Conservation (phyloP, 75 land plant species). For the Sequoia sempervirens region DNA sequence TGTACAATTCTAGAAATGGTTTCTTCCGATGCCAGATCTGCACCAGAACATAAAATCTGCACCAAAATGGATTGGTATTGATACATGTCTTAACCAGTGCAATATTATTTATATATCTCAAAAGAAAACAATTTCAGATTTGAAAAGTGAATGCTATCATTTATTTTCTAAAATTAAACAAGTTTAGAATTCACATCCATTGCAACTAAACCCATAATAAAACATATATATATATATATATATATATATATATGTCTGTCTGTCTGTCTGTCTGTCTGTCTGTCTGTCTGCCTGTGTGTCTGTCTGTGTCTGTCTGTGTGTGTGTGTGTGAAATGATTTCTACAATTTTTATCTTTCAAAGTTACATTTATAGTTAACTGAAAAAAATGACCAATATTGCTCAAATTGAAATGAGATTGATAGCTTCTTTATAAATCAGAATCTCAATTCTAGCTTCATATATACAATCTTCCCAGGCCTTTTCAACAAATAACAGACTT, state of each 20-base stretch:
- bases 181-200: background rate
- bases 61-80: background rate
- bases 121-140: background rate
- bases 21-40: slow-evolving; percentile 40
- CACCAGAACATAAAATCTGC: slow-evolving; percentile 37
- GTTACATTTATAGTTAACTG: background rate
- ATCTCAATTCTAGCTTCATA: background rate
- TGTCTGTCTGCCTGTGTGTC: no score
- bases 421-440: background rate
- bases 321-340: background rate
- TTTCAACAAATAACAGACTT: background rate
- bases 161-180: background rate
- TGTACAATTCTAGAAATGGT: slow-evolving; percentile 35
- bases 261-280: no score
- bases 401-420: background rate
- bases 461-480: background rate
- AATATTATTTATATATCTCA: background rate
- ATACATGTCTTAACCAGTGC: background rate
- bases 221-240: background rate
- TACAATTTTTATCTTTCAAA: background rate
- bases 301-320: no score
- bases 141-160: background rate
- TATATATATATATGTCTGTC: no score
- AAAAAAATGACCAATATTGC: no score
- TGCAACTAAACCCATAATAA: background rate